phyloP scores from a whole-genome alignment of 371 early-diverging fungal species.

The Mucor circinelloides region DNA sequence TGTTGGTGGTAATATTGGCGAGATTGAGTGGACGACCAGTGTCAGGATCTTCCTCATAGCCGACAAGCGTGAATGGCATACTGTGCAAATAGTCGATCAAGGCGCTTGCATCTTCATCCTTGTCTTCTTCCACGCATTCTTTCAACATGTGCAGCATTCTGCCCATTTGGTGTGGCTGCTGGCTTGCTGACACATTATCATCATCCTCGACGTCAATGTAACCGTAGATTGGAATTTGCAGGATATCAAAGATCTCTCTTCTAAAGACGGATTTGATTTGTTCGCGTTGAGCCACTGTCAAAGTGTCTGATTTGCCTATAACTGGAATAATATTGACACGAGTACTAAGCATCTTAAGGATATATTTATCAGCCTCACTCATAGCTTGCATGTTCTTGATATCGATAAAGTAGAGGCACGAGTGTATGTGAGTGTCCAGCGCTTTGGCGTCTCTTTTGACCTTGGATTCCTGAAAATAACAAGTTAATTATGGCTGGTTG shows the following conservation, averaged over 20 bases:
- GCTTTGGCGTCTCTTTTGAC: conserved; percentile 73
- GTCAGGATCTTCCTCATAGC: conserved; percentile 59
- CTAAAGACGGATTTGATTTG: conserved; percentile 74
- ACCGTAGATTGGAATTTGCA: conserved; percentile 68
- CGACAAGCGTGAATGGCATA: conserved; percentile 77
- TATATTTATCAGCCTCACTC: conserved; percentile 83
- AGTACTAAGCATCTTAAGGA: conserved; percentile 78
- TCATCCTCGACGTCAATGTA: conserved; percentile 68
- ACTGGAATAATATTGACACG: conserved; percentile 96
- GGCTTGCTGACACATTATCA: conserved; percentile 19
- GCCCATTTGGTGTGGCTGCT: conserved; percentile 21
- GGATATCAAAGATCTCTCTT: conserved; percentile 55
- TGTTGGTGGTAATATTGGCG: neutral
- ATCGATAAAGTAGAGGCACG: conserved; percentile 92
- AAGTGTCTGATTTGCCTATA: conserved; percentile 95
- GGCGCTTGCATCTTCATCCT: conserved; percentile 35
- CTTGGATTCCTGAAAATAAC: conserved; percentile 67
- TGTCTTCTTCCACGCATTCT: conserved; percentile 31
- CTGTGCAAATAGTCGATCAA: conserved; percentile 40
- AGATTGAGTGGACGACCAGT: conserved; percentile 36
- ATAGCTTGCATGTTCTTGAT: conserved; percentile 61
- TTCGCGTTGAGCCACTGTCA: conserved; percentile 85
- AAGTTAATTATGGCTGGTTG: neutral
- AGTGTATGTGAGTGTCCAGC: conserved; percentile 91
- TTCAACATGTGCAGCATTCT: conserved; percentile 29